These are phyloP conservation scores for Quercus lobata DNA, from an alignment of 331 rosid genomes.

Conservation along the genomic window DNA sequence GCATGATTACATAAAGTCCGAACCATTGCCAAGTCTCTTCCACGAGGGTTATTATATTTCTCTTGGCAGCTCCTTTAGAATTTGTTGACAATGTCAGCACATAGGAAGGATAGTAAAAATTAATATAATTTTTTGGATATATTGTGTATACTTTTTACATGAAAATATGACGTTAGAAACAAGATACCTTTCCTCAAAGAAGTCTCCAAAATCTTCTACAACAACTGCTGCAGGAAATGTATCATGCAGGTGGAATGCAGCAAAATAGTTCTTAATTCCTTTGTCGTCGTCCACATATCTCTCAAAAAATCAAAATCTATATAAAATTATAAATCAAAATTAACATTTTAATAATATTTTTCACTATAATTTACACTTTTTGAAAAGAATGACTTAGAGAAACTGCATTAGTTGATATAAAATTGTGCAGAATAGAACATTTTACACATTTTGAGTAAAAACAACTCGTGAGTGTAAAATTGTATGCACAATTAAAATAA, in stretches of 20 bases:
- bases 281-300: conserved; percentile 77
- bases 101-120: neutral
- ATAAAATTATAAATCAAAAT: neutral
- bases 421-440: too few relatives aligned
- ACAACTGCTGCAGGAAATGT: conserved; percentile 64
- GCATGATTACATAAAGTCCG: conserved; percentile 66
- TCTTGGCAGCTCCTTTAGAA: conserved; percentile 66
- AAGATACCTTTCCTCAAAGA: conserved; percentile 60
- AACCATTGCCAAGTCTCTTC: conserved; percentile 83
- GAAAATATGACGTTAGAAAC: neutral
- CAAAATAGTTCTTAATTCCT: conserved; percentile 72
- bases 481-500: too few relatives aligned
- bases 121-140: too few relatives aligned
- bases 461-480: too few relatives aligned
- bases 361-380: neutral
- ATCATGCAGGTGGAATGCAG: conserved; percentile 74
- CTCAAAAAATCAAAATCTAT: neutral
- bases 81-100: neutral
- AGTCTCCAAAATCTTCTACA: conserved; percentile 76
- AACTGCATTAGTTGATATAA: too few relatives aligned
- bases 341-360: neutral
- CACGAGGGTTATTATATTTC: conserved; percentile 56
- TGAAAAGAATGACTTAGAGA: neutral
- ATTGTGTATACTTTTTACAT: neutral
- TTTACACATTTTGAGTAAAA: too few relatives aligned